phyloP scores from a whole-genome alignment of 192 early-diverging fungal genomes.

The Dimargaris verticillata region DNA sequence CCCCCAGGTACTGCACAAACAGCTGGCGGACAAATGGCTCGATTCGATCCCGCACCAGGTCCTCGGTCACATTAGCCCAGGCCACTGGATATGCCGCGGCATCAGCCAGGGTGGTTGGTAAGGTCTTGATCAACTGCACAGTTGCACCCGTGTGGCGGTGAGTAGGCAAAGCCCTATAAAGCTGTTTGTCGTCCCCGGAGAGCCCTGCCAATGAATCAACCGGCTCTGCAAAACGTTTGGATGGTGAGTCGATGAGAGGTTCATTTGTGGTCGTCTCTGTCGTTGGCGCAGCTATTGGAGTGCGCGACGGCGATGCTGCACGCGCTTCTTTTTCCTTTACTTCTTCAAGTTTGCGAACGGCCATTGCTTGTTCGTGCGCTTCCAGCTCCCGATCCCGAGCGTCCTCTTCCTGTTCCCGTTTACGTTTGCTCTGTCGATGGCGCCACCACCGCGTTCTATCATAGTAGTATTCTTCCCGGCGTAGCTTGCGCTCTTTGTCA shows the following conservation, averaged over 20 bases:
- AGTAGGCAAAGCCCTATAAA: too few relatives aligned
- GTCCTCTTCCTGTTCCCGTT: conserved; percentile 53
- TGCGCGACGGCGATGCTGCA: conserved; percentile 11
- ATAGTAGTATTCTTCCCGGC: conserved; percentile 53
- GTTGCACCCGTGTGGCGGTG: neutral
- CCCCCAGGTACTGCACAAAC: conserved; percentile 63
- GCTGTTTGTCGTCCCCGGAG: too few relatives aligned
- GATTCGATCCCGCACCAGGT: conserved; percentile 45
- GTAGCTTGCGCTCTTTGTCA: conserved; percentile 13
- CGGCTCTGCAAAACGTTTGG: too few relatives aligned
- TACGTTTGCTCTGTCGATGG: conserved; percentile 33
- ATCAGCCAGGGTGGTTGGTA: conserved; percentile 13
- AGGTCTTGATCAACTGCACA: conserved; percentile 13
- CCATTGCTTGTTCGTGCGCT: conserved; percentile 25
- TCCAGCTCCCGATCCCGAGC: conserved; percentile 35
- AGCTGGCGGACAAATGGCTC: conserved; percentile 62
- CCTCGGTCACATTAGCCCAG: conserved; percentile 19
- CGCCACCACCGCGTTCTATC: conserved; percentile 68
- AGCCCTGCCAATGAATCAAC: too few relatives aligned
- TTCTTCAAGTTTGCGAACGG: conserved; percentile 12
- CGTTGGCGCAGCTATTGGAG: too few relatives aligned
- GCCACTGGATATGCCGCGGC: conserved; percentile 20
- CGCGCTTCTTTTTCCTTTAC: conserved; percentile 19
- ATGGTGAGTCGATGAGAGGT: too few relatives aligned
- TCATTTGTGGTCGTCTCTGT: too few relatives aligned